Conservation (phyloP, 2,329 filamentous ascomycete species). For the Eutypa lata region DNA sequence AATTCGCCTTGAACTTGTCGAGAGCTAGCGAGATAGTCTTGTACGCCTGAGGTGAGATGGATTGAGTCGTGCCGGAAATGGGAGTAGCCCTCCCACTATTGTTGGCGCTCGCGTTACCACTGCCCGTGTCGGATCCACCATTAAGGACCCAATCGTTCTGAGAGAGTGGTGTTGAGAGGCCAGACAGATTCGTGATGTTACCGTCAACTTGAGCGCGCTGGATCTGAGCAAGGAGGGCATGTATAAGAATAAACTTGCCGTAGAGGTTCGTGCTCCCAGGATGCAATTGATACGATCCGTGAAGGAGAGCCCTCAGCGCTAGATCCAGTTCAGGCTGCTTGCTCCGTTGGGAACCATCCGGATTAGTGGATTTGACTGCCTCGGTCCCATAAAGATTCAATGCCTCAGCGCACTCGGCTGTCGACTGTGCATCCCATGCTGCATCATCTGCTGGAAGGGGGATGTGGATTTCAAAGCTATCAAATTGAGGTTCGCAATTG, state of each 20-base stretch:
- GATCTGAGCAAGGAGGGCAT: slow-evolving; percentile 64
- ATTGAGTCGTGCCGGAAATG: slow-evolving; percentile 32
- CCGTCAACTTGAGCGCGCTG: slow-evolving; percentile 40
- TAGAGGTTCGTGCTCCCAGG: slow-evolving; percentile 67
- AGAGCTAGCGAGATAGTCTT: slow-evolving; percentile 55
- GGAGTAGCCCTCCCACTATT: slow-evolving; percentile 46
- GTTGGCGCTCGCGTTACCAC: slow-evolving; percentile 40
- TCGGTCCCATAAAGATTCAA: slow-evolving; percentile 60
- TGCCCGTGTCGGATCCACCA: slow-evolving; percentile 37
- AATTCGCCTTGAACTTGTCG: slow-evolving; percentile 69
- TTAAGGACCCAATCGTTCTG: slow-evolving; percentile 56
- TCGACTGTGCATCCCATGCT: slow-evolving; percentile 65
- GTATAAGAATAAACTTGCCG: slow-evolving; percentile 71
- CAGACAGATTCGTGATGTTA: slow-evolving; percentile 30
- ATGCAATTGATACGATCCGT: slow-evolving; percentile 56
- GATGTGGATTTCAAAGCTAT: slow-evolving; percentile 60
- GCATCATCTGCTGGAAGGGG: slow-evolving; percentile 72
- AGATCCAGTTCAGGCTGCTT: slow-evolving; percentile 64
- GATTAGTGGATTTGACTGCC: slow-evolving; percentile 53
- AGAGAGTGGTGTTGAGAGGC: slow-evolving; percentile 53
- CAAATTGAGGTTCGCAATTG: slow-evolving; percentile 62
- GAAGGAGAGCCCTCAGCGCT: slow-evolving; percentile 59
- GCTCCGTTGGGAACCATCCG: slow-evolving; percentile 58
- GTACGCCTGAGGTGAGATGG: slow-evolving; percentile 42
- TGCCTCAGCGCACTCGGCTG: slow-evolving; percentile 60